Conservation (phyloP, 257 asterid species). For the Gentiana macrophylla region DNA sequence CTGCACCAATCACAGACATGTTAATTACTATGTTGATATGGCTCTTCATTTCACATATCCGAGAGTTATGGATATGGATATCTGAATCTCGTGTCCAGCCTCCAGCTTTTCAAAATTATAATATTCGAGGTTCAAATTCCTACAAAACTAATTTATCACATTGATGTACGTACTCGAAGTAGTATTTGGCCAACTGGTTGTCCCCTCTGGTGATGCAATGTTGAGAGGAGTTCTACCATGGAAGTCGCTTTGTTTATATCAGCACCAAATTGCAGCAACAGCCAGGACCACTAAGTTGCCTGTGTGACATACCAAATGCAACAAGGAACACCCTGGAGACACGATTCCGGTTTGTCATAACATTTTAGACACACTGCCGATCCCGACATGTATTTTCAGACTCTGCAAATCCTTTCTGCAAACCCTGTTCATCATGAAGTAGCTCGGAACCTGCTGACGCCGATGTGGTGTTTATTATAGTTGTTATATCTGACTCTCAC, state of each 20-base stretch:
- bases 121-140: neutral
- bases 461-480: constrained; percentile 55
- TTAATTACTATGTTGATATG: too few relatives aligned
- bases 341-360: constrained; percentile 32
- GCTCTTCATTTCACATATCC: neutral
- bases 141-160: neutral
- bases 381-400: constrained; percentile 30
- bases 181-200: constrained; percentile 65
- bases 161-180: constrained; percentile 46
- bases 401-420: constrained; percentile 21
- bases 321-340: constrained; percentile 70
- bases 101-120: too few relatives aligned
- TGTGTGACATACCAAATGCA: constrained; percentile 84
- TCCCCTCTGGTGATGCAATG: constrained; percentile 82
- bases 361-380: constrained; percentile 40
- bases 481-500: constrained; percentile 37
- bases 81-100: too few relatives aligned
- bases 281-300: constrained; percentile 70
- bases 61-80: too few relatives aligned
- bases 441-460: constrained; percentile 36
- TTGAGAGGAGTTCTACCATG: constrained; percentile 89
- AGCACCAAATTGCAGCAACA: constrained; percentile 84
- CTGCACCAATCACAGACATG: constrained; percentile 19
- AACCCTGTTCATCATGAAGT: constrained; percentile 29
- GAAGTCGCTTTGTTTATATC: constrained; percentile 66